Base-by-base conservation (phyloP, 2,329 filamentous ascomycete species). In the Ascochyta viciae-villosae region DNA sequence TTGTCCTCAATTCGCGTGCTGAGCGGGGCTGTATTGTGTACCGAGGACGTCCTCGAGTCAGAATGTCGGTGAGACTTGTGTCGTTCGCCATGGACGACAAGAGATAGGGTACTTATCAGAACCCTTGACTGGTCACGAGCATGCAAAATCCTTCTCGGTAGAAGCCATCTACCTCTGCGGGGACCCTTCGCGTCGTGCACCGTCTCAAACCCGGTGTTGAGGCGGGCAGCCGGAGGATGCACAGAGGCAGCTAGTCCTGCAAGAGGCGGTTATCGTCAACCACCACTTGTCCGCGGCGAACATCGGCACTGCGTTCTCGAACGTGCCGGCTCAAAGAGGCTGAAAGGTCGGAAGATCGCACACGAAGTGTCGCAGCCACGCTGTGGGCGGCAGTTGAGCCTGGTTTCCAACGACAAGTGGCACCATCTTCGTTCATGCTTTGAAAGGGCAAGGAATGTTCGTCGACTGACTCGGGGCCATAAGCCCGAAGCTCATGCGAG, bases 41-140 rank as follows among this genome's bases (percentile, higher is more conserved):
- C 45, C 49, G 51, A 53, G 49, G 44, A 46, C 19, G 56, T 37
- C 52, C 55, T 55, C 60, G 64, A 61, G 60, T 62, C 60, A 69
- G 68, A 72, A 70, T 71, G 68, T 72, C 69, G 69, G 69, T 72
- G 67, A 69, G 67, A 49, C 51, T 39, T 40, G 35, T 43, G 44
- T 54, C 24, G 27, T 23, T 33, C 50, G 58, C 51, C 33, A 35
- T 45, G 26, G 29, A 41, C 34, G 27, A 40, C 31, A 45, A 47
- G 44, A 57, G 47, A 57, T 55, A 48, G 52, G 54, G 39, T 49
- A 40, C 29, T 41, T 44, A 58, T 43, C 40, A 49, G 4, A 10
- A 34, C 45, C 54, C 54, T 54, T 45, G 43, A 41, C 44, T 24
- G 39, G 52, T 58, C 57, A 55, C 47, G 54, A 54, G 54, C 40